Conservation (phyloP, 768 basidiomycete genomes). For the Boletus rubescentipes region DNA sequence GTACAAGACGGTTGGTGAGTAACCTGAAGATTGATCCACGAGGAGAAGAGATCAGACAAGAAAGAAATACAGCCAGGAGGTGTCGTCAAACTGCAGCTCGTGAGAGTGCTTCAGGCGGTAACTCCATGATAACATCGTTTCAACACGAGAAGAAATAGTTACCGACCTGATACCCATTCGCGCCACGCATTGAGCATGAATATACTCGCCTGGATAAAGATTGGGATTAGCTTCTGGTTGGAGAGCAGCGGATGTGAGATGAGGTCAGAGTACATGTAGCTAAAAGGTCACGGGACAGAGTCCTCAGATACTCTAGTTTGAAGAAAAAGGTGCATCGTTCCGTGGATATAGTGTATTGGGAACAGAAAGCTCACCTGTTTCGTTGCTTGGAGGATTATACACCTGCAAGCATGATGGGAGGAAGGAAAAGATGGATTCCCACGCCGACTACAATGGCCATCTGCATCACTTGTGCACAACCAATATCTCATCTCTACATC, state of each 20-base stretch:
- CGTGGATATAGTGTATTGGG: neutral
- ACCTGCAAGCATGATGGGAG: too few species aligned
- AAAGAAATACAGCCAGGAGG: constrained; percentile 15
- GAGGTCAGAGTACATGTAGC: neutral
- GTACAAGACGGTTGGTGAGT: neutral
- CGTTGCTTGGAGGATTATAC: neutral
- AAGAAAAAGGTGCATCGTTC: neutral
- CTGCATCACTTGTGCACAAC: constrained; percentile 71
- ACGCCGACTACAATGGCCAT: constrained; percentile 59
- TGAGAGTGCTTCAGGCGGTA: constrained; percentile 13
- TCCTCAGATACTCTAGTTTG: constrained; percentile 15
- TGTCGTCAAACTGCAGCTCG: constrained; percentile 9
- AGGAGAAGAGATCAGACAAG: constrained; percentile 6
- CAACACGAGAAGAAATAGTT: neutral
- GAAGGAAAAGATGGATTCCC: neutral
- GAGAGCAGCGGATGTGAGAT: neutral
- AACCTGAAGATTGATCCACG: neutral
- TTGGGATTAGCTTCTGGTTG: neutral
- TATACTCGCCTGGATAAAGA: neutral
- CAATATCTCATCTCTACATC: constrained; percentile 72
- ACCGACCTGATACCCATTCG: neutral
- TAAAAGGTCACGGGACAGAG: neutral
- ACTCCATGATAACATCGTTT: constrained; percentile 20
- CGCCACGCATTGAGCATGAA: neutral
- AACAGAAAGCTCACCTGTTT: neutral